Conservation (phyloP, 345 rosid species). For the Kandelia obovata region DNA sequence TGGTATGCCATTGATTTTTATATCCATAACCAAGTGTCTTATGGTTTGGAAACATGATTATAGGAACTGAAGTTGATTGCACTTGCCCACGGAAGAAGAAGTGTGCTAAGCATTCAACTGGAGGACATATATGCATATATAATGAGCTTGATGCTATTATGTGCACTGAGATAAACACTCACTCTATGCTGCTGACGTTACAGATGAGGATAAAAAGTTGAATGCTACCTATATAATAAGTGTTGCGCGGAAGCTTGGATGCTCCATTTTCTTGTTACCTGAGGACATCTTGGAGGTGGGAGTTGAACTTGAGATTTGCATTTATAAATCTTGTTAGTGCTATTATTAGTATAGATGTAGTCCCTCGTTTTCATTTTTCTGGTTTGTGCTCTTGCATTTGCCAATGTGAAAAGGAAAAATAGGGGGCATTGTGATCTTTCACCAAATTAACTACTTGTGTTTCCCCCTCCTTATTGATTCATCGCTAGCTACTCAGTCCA, state of each 20-base stretch:
- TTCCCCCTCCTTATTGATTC: no score
- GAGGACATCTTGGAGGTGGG: slow-evolving; percentile 94
- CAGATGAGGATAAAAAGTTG: slow-evolving; percentile 91
- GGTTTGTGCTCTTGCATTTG: no score
- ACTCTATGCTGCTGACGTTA: slow-evolving; percentile 26
- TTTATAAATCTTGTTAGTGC: not conserved
- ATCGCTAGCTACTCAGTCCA: not conserved
- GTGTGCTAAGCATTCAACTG: not conserved
- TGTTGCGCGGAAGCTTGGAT: slow-evolving; percentile 95
- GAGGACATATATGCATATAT: not conserved
- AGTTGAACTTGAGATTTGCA: not conserved
- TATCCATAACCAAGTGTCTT: no score
- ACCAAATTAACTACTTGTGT: no score
- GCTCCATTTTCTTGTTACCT: slow-evolving; percentile 93
- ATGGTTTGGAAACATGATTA: no score
- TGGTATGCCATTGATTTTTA: slow-evolving; percentile 38
- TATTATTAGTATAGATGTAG: not conserved
- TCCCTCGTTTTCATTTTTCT: no score
- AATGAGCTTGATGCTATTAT: not conserved
- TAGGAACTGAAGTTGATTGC: not conserved
- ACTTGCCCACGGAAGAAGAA: not conserved
- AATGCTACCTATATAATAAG: slow-evolving; percentile 93
- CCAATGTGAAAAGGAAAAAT: no score
- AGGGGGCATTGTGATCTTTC: no score
- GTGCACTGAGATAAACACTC: not conserved